Conservation (phyloP, 495 filamentous ascomycete genomes). For the Penicillium tannophilum region DNA sequence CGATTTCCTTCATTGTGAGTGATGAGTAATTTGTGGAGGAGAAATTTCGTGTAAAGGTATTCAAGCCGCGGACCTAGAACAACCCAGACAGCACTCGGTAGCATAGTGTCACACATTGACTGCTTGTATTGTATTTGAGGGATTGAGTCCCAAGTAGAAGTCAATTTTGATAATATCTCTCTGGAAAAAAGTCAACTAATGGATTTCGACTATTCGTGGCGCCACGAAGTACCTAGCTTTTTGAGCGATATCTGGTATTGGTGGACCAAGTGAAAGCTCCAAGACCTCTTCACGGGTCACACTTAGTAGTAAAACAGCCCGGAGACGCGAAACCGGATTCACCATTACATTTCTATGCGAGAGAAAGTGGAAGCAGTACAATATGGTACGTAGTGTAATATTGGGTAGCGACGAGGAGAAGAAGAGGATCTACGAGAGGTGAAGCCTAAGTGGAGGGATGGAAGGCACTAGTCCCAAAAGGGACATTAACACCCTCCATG, state of each 20-base stretch:
- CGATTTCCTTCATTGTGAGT: background rate
- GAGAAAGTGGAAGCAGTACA: too few species aligned
- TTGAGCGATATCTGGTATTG: background rate
- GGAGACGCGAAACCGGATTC: background rate
- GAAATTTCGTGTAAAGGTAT: background rate
- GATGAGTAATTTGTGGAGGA: background rate
- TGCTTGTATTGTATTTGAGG: background rate
- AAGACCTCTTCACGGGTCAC: background rate
- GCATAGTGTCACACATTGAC: background rate
- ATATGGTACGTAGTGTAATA: too few species aligned
- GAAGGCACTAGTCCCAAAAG: too few species aligned
- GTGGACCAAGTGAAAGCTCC: background rate
- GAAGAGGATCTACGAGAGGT: too few species aligned
- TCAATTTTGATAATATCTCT: background rate
- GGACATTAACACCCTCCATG: too few species aligned
- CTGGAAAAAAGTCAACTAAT: background rate
- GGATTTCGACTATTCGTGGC: background rate
- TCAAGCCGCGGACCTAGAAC: background rate
- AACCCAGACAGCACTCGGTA: background rate
- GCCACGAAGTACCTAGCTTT: background rate
- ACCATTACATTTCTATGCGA: background rate
- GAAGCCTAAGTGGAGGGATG: too few species aligned
- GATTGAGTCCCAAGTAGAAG: background rate
- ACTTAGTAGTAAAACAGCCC: background rate
- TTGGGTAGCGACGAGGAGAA: too few species aligned